These are phyloP conservation scores for Aspergillus sojae DNA, from an alignment of 2,329 filamentous ascomycete genomes.

Conservation along the genomic window DNA sequence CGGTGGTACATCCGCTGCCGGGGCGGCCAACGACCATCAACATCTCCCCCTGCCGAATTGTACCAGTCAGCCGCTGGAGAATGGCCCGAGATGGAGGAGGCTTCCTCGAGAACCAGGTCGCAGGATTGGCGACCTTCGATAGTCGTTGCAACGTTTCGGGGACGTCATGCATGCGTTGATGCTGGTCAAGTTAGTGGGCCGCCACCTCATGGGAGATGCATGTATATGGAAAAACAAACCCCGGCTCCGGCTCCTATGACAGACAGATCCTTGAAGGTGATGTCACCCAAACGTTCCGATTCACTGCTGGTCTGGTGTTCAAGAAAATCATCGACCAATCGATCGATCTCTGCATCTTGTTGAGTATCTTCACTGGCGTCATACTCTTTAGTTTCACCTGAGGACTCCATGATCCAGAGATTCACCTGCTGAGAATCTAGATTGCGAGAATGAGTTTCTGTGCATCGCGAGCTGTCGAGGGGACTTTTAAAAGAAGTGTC, in stretches of 20 bases:
- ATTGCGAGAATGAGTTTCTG: not conserved
- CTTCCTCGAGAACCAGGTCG: not conserved
- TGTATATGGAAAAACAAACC: not conserved
- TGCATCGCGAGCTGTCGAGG: not conserved
- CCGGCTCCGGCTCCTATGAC: not conserved
- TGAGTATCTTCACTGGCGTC: not conserved
- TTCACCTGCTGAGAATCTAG: not conserved
- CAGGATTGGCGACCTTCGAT: not conserved
- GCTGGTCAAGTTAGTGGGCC: not conserved
- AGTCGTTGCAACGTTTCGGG: not conserved
- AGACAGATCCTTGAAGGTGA: not conserved
- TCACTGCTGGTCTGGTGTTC: not conserved
- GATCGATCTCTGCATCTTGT: not conserved
- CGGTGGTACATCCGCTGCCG: constrained; percentile 70
- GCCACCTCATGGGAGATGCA: not conserved
- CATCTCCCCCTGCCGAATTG: constrained; percentile 59
- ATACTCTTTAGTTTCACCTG: not conserved
- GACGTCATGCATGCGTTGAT: not conserved
- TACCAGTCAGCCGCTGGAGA: not conserved
- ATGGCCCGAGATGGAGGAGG: not conserved
- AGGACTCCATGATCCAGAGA: not conserved
- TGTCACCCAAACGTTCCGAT: not conserved
- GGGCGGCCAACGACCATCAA: constrained; percentile 76
- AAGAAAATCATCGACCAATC: not conserved
- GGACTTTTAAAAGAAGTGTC: not conserved